Conservation (phyloP, 176 grass and related monocot species). For the Rhynchospora tenuis region DNA sequence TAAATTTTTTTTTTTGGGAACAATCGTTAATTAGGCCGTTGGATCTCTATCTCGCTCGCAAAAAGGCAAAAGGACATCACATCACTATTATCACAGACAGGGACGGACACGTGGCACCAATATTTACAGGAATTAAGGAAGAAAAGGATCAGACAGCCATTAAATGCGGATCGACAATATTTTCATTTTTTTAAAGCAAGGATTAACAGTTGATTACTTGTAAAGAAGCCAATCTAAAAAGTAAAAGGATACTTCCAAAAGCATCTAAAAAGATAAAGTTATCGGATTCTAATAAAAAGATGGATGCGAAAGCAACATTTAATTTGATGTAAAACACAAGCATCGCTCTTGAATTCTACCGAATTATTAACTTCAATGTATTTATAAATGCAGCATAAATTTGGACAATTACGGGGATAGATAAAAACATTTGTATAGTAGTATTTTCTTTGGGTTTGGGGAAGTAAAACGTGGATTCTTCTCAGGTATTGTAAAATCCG, state of each 20-base stretch:
- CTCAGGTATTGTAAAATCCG: neutral
- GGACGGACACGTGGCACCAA: neutral
- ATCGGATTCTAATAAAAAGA: neutral
- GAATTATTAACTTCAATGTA: neutral
- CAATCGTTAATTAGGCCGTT: neutral
- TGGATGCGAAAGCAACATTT: neutral
- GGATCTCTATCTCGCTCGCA: neutral
- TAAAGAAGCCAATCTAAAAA: neutral
- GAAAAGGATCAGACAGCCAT: neutral
- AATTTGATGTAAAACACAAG: neutral
- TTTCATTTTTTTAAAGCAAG: conserved; percentile 2
- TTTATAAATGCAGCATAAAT: neutral
- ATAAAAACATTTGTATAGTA: neutral
- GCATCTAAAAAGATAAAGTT: neutral
- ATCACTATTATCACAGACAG: neutral
- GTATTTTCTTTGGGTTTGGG: neutral
- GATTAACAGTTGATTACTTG: neutral
- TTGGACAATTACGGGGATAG: neutral
- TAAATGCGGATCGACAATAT: neutral
- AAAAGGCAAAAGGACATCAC: neutral
- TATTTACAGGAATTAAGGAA: neutral
- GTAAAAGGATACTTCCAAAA: neutral
- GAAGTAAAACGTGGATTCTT: neutral
- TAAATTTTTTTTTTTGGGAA: too few species aligned
- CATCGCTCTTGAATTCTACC: neutral